Base-by-base conservation (phyloP, 495 filamentous ascomycete genomes). In the Talaromyces thailandensis region DNA sequence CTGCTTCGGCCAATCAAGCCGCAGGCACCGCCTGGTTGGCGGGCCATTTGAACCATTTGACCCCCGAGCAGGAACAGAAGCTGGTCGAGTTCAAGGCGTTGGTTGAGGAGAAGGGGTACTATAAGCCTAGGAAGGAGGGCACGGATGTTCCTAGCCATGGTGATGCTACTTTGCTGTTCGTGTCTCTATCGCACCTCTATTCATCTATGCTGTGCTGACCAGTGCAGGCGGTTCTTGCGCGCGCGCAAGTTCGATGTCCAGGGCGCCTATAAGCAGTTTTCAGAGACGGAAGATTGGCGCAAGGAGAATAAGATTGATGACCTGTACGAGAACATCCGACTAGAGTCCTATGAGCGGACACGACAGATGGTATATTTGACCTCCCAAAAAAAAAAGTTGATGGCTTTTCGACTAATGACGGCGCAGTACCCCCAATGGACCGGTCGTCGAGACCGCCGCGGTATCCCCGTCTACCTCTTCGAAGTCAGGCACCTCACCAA, bases 391-490 rank as follows among this genome's bases (percentile, higher is more conserved):
- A 12, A n/a, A n/a, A 37, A 14, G 12, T 37, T 14, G 32, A 37
- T 14, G n/a, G n/a, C n/a, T n/a, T n/a, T 51, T 23, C n/a, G 12
- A 25, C 55, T 64, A 16, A 55, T 40, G 24, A 16, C 55, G 18
- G 0, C 21, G 62, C 60, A 94, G 88, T 96, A 96, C 70, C 92
- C 92, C 16, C 91, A 94, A 84, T 96, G 91, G 87, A 93, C 91
- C 28, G 92, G 92, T 18, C 85, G 90, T 65, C 82, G 91, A 62
- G 92, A 96, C 74, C 88, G 85, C 68, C 88, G 90, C 66, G 92
- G 92, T 62, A 93, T 95, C 66, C 92, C 92, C 1, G 78, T 96
- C 64, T 96, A 93, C 71, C 84, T 96, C 55, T 96, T 87, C 75
- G 88, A 93, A 69, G 90, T 96, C 70, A 81, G 81, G 60, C 86